Conservation (phyloP, 805 yeast species). For the Saccharomycopsis sp. region DNA sequence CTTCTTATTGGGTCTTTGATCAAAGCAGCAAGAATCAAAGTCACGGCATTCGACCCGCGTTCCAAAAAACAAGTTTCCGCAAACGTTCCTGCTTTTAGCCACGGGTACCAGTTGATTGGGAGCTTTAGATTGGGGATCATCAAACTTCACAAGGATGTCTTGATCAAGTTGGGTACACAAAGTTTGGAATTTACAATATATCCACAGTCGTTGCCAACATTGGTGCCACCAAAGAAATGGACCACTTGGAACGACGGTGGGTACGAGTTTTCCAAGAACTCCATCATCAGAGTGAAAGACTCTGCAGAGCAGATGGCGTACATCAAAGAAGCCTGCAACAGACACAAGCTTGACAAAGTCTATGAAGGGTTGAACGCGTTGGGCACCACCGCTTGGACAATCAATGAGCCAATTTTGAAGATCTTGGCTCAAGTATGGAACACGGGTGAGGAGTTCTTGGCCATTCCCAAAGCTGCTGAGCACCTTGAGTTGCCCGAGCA, state of each 20-base stretch:
- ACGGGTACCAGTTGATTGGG: slow-evolving; percentile 70
- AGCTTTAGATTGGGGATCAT: slow-evolving; percentile 80
- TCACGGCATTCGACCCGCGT: slow-evolving; percentile 71
- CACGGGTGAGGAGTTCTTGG: slow-evolving; percentile 62
- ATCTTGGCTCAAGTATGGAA: slow-evolving; percentile 81
- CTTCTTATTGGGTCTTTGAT: slow-evolving; percentile 63
- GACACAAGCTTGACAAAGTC: slow-evolving; percentile 54
- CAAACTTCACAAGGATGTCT: slow-evolving; percentile 61
- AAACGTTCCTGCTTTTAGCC: slow-evolving; percentile 83
- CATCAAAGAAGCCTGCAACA: slow-evolving; percentile 71
- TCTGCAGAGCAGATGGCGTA: slow-evolving; percentile 88
- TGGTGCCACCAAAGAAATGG: slow-evolving; percentile 89
- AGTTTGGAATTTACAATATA: slow-evolving; percentile 55
- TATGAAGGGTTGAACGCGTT: slow-evolving; percentile 77
- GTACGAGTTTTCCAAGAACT: slow-evolving; percentile 53
- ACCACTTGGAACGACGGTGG: slow-evolving; percentile 77
- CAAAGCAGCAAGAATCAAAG: slow-evolving; percentile 75
- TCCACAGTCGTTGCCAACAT: slow-evolving; percentile 90
- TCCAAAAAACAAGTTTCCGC: slow-evolving; percentile 61
- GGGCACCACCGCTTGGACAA: slow-evolving; percentile 89
- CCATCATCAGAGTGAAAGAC: slow-evolving; percentile 68
- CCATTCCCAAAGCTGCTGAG: slow-evolving; percentile 54
- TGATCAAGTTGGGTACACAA: slow-evolving; percentile 58
- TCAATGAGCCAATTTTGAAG: slow-evolving; percentile 61
- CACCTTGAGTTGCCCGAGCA: slow-evolving; percentile 41